A percentile compares a stretch with the other conserved stretches of the same genome.
These are phyloP conservation scores for Salix purpurea DNA, from an alignment of 345 rosid species.

Conservation along the genomic window DNA sequence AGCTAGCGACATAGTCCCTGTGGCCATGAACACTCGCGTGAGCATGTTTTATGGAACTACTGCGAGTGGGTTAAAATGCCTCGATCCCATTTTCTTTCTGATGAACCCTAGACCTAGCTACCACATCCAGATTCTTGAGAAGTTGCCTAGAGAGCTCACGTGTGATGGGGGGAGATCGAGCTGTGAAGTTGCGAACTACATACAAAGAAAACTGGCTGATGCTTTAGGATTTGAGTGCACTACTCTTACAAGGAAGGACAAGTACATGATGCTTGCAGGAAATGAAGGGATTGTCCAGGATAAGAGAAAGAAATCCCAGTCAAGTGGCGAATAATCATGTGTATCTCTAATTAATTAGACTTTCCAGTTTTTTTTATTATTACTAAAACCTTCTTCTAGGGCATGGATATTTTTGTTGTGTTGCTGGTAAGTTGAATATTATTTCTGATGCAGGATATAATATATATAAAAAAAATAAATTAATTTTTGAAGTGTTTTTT, in stretches of 20 bases:
- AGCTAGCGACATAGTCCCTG: slow-evolving; percentile 55
- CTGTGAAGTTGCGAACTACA: slow-evolving; percentile 25
- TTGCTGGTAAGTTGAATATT: no score
- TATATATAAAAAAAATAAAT: no score
- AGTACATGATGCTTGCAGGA: slow-evolving; percentile 31
- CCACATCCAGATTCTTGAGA: slow-evolving; percentile 19
- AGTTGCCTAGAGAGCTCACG: slow-evolving; percentile 18
- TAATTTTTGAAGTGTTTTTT: no score
- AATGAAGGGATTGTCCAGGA: slow-evolving; percentile 22
- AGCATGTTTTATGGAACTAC: slow-evolving; percentile 33
- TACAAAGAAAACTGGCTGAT: slow-evolving; percentile 18
- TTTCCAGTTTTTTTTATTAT: no score
- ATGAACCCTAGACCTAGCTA: slow-evolving; percentile 27
- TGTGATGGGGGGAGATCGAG: slow-evolving; percentile 23
- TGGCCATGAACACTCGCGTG: slow-evolving; percentile 18
- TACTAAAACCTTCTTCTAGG: no score
- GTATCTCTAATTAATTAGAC: no score
- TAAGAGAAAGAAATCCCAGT: background rate
- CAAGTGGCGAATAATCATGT: no score
- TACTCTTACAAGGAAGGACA: slow-evolving; percentile 21
- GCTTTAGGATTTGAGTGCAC: slow-evolving; percentile 29
- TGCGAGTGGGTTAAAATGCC: slow-evolving; percentile 22
- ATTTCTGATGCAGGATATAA: no score
- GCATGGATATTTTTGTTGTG: no score
- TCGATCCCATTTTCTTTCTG: slow-evolving; percentile 27